phyloP scores from a whole-genome alignment of 2,329 filamentous ascomycete genomes.

The Aureobasidium sp. region DNA sequence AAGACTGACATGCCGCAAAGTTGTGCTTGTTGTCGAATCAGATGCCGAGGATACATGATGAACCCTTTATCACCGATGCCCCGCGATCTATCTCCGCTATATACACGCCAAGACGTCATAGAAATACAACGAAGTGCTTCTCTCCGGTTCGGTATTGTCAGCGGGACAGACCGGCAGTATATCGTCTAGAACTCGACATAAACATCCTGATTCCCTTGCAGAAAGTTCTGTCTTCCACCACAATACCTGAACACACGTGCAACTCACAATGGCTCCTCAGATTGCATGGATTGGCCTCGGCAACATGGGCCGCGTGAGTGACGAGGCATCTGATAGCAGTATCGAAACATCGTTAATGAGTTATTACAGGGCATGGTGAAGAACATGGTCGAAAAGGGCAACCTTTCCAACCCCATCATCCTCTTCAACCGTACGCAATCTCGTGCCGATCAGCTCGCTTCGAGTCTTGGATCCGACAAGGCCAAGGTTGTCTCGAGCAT shows the following conservation, averaged over 20 bases:
- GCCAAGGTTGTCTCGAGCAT: constrained; percentile 56
- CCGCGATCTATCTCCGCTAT: not conserved
- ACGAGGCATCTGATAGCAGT: not conserved
- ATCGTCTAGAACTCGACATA: not conserved
- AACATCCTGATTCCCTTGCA: not conserved
- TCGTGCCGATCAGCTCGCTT: constrained; percentile 55
- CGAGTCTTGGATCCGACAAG: constrained; percentile 51
- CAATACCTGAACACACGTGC: not conserved
- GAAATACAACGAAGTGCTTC: not conserved
- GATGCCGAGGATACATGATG: not conserved
- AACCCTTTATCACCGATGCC: not conserved
- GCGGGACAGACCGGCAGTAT: not conserved
- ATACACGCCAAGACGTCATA: constrained; percentile 13
- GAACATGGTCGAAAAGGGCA: constrained; percentile 72
- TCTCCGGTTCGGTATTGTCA: not conserved
- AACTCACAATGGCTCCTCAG: constrained; percentile 35
- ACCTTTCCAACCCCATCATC: constrained; percentile 60
- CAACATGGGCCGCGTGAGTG: constrained; percentile 68
- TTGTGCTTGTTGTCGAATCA: not conserved
- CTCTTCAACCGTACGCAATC: constrained; percentile 71
- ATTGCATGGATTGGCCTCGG: constrained; percentile 75
- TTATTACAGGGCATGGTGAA: constrained; percentile 63
- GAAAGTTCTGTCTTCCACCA: not conserved
- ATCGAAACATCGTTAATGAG: not conserved
- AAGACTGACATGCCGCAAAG: not conserved